Evolutionary conservation across 371 early-diverging fungal species (phyloP).

Genomic region (Gilbertella persicaria): DNA sequence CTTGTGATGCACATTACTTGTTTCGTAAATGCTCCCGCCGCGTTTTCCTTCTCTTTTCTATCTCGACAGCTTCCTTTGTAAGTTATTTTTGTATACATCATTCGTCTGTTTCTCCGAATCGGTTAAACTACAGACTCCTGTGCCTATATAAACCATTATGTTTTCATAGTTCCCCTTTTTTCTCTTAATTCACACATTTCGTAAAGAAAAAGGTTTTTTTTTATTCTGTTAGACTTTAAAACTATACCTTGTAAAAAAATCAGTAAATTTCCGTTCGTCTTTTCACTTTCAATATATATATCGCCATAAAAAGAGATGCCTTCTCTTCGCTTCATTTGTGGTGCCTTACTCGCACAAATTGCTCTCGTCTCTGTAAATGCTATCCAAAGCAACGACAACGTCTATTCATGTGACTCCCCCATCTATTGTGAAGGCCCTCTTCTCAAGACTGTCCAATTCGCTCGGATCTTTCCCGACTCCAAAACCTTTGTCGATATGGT

Average conservation of each 20-base stretch:
- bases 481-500: slow-evolving; percentile 74
- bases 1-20: too few species aligned
- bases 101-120: neutral
- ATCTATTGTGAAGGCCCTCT: slow-evolving; percentile 74
- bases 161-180: neutral
- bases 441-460: slow-evolving; percentile 62
- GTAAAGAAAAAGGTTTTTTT: neutral
- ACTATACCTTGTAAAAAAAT: too few species aligned
- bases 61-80: too few species aligned
- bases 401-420: slow-evolving; percentile 56
- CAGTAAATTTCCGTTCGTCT: neutral
- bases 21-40: too few species aligned
- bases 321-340: slow-evolving; percentile 15
- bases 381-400: neutral
- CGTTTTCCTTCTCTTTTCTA: too few species aligned
- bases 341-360: slow-evolving; percentile 7
- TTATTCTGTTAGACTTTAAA: neutral
- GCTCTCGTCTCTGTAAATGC: slow-evolving; percentile 8
- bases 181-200: neutral
- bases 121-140: neutral
- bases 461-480: slow-evolving; percentile 64
- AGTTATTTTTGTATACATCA: neutral
- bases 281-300: neutral
- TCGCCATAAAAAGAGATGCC: neutral
- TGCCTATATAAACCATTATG: too few species aligned